These are phyloP conservation scores for Sideroxylon spinosum DNA, from an alignment of 179 eudicot species.

Conservation along the genomic window DNA sequence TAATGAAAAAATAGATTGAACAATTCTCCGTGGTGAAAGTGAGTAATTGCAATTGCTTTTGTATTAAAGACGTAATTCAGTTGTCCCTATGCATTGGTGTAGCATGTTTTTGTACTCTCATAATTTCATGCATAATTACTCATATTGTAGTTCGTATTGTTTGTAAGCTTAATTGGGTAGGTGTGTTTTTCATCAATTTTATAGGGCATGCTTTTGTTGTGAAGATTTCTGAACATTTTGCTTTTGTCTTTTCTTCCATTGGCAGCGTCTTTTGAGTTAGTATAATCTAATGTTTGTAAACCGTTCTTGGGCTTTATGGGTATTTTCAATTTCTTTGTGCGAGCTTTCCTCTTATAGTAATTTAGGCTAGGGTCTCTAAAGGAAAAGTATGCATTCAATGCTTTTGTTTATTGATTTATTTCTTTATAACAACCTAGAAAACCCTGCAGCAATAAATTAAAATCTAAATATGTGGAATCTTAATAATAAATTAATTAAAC, in stretches of 20 bases:
- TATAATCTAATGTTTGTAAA: not conserved
- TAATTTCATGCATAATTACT: no score
- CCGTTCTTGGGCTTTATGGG: not conserved
- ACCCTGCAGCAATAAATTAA: no score
- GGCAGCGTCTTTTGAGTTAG: not conserved
- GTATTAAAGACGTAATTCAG: not conserved
- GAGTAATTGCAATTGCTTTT: slow-evolving; percentile 8
- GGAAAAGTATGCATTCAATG: no score
- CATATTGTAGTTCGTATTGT: no score
- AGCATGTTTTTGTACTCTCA: no score
- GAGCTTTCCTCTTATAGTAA: not conserved
- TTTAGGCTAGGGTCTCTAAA: not conserved
- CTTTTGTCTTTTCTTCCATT: no score
- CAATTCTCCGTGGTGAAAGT: not conserved
- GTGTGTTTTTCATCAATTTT: not conserved
- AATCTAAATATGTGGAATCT: no score
- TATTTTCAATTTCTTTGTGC: not conserved
- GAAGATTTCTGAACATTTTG: not conserved
- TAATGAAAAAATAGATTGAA: no score
- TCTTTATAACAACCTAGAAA: no score
- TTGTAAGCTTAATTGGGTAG: not conserved
- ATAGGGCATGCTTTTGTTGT: not conserved
- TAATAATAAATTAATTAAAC: no score
- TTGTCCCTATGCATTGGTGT: not conserved
- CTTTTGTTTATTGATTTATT: no score